Evolutionary conservation across 2,329 filamentous ascomycete species (phyloP).

Genomic region (Tolypocladium endophyticum): DNA sequence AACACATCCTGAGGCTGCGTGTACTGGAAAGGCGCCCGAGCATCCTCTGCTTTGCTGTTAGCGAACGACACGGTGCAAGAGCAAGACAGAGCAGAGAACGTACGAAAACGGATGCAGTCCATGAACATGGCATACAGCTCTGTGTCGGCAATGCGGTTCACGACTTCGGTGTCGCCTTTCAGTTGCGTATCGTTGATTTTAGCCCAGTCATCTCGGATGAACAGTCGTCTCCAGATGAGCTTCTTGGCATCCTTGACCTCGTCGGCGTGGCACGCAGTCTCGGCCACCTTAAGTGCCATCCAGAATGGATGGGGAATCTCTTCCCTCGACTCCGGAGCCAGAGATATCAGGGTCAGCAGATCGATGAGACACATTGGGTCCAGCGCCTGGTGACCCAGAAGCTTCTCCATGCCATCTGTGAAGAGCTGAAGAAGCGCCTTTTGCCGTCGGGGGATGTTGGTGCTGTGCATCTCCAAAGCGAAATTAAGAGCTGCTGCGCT

Average conservation of each 20-base stretch:
- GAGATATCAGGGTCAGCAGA: slow-evolving; percentile 62
- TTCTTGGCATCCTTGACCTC: slow-evolving; percentile 47
- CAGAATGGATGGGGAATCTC: slow-evolving; percentile 62
- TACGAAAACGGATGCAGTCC: slow-evolving; percentile 55
- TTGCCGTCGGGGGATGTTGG: slow-evolving; percentile 45
- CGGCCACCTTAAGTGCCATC: slow-evolving; percentile 55
- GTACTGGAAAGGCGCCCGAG: slow-evolving; percentile 31
- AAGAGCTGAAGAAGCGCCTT: slow-evolving; percentile 61
- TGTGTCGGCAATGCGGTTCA: slow-evolving; percentile 52
- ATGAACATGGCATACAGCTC: slow-evolving; percentile 58
- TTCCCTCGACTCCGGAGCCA: slow-evolving; percentile 36
- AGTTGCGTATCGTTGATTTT: slow-evolving; percentile 66
- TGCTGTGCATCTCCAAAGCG: slow-evolving; percentile 57
- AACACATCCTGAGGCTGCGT: slow-evolving; percentile 42
- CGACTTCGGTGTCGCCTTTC: slow-evolving; percentile 59
- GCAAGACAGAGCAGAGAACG: slow-evolving; percentile 17
- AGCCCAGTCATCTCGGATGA: slow-evolving; percentile 76
- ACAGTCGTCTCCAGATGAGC: slow-evolving; percentile 79
- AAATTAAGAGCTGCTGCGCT: slow-evolving; percentile 67
- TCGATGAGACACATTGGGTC: slow-evolving; percentile 58
- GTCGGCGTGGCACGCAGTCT: slow-evolving; percentile 42
- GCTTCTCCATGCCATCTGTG: slow-evolving; percentile 54
- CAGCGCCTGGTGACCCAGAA: slow-evolving; percentile 64
- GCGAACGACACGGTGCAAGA: background rate
- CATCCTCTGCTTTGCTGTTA: slow-evolving; percentile 22